Conservation (phyloP, 345 rosid species). For the Gynandropsis gynandra region DNA sequence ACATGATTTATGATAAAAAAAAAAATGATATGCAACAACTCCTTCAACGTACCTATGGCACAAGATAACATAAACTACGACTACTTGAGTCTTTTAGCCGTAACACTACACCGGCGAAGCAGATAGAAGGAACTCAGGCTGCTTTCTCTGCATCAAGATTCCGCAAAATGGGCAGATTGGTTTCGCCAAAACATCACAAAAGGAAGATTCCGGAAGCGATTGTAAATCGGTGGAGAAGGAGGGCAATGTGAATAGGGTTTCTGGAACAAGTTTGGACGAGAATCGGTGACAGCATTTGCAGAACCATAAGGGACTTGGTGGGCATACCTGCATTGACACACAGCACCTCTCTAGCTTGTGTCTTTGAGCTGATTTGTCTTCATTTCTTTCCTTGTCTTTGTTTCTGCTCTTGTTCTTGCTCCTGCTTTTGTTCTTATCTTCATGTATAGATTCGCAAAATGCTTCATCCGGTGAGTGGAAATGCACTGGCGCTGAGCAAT, state of each 20-base stretch:
- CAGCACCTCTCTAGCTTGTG: conserved; percentile 70
- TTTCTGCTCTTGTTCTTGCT: conserved; percentile 5
- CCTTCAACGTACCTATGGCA: too few relatives aligned
- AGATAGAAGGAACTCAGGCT: conserved; percentile 61
- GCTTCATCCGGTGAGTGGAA: conserved; percentile 66
- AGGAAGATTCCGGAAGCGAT: conserved; percentile 20
- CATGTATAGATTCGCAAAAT: conserved; percentile 31
- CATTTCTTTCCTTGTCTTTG: background rate
- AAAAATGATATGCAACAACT: too few relatives aligned
- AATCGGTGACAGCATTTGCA: conserved; percentile 79
- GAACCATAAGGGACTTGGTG: conserved; percentile 57
- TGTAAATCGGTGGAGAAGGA: conserved; percentile 38
- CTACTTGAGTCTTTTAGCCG: too few relatives aligned
- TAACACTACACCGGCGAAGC: conserved; percentile 53
- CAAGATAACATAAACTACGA: too few relatives aligned
- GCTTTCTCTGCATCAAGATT: conserved; percentile 57
- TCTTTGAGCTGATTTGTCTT: conserved; percentile 28
- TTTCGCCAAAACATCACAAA: conserved; percentile 28
- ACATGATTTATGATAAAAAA: too few relatives aligned
- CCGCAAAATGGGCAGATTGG: conserved; percentile 77
- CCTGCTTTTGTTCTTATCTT: conserved; percentile 19
- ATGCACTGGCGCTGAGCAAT: conserved; percentile 52
- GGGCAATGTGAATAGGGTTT: conserved; percentile 40
- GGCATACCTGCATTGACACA: conserved; percentile 76
- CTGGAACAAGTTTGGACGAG: conserved; percentile 48